Percentiles rank a stretch among this genome's conserved stretches.
These are phyloP conservation scores for Gossypium herbaceum DNA, from an alignment of 345 rosid species.

Conservation along the genomic window DNA sequence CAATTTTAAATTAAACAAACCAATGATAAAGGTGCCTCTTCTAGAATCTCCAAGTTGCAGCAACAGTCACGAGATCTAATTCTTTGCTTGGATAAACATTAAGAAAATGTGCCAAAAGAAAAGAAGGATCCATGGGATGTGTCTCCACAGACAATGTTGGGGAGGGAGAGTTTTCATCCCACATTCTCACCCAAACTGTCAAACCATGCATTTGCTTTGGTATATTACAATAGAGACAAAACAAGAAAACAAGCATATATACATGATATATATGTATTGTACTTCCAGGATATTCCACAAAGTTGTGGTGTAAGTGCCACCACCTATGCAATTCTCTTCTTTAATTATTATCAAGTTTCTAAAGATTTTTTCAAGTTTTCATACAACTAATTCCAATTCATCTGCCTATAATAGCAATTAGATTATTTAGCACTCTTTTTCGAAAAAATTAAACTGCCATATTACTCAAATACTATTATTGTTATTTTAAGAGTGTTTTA, in stretches of 20 bases:
- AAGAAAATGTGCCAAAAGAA: not conserved
- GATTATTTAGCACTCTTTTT: no score
- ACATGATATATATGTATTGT: not conserved
- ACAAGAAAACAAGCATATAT: not conserved
- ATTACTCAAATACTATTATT: no score
- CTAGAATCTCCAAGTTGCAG: constrained; percentile 2
- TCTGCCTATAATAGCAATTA: no score
- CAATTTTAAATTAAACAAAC: not conserved
- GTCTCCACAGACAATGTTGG: not conserved
- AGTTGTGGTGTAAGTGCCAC: no score
- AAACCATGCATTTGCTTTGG: not conserved
- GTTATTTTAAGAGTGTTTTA: no score
- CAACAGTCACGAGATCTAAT: not conserved
- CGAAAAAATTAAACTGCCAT: no score
- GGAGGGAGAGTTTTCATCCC: no score
- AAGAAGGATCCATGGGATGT: not conserved
- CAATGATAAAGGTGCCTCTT: not conserved
- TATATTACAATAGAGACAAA: not conserved
- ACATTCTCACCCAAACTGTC: not conserved
- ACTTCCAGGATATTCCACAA: no score
- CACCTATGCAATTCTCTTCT: no score
- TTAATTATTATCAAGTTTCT: no score
- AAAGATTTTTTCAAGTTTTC: no score
- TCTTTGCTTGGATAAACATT: not conserved
- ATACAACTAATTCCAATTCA: no score